Evolutionary conservation across 2,329 filamentous ascomycete genomes (phyloP), one percentile per base, ranked within the genome.

Genomic region (Aspergillaceae sp.): DNA sequence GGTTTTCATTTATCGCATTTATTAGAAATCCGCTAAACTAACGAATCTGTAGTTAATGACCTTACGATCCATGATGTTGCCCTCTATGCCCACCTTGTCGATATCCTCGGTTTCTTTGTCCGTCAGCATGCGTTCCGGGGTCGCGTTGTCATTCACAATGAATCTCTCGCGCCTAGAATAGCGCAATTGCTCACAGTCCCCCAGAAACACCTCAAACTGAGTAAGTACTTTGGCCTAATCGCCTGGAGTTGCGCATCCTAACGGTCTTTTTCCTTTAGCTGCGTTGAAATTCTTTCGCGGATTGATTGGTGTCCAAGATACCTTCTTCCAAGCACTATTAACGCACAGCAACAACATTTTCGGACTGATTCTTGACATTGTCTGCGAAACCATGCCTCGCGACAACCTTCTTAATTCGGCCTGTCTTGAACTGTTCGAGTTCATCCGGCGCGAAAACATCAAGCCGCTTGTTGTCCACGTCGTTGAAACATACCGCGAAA

Each of bases 321-420:
- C 94, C 45, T 94, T 92, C 56, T 95, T 96, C 64, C 83, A 88
- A 58, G 84, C 83, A 45, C 84, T 95, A 56, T 79, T 97, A 56
- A 85, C 84, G 28, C 82, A 89, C 55, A 85, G 19, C 19, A 19
- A 90, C 62, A 80, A 83, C 49, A 80, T 92, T 0, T 82, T 97
- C 48, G 86, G 85, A 36, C 86, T 89, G 1, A 86, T 97, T 32
- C 74, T 98, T 9, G 81, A 92, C 54, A 83, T 96, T 34, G 78
- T 97, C 32, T 78, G 85, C 46, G 80, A 86, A 54, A 92, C 88
- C 0, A 85, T 96, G 79, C 87, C 90, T 1, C 81, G 89, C 37
- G 91, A 98, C 65, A 97, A 96, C 56, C 75, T 98, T 3, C 76
- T 97, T 30, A 94, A 92, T 65, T 97, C 91, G 0, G 91, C 90